Base-by-base conservation (phyloP, 1,284 basidiomycete genomes). In the Pyrrhoderma lamaoense region DNA sequence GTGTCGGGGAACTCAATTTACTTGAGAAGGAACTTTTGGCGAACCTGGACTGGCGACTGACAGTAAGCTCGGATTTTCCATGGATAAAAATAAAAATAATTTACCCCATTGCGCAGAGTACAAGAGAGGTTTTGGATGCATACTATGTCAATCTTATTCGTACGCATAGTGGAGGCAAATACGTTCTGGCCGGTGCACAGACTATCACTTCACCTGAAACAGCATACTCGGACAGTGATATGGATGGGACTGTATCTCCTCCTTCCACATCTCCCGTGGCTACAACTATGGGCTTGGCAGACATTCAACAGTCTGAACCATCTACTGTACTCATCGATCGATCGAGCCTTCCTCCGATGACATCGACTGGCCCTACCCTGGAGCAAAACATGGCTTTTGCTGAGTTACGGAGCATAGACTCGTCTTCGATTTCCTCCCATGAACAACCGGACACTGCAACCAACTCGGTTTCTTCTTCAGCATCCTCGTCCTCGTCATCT, bases 1-100 rank as follows among this genome's bases (percentile, higher is more conserved):
- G 89, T 58, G 74, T 92, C 49, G 74, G 76, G 53, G 93, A 97
- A 70, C 81, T 97, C 66, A 94, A 95, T 69, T 74, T 89, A 58
- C 80, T 97, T 56, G 93, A 97, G 71, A 76, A 89, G 63, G 93
- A 96, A 65, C 93, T 97, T 65, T 77, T 96, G 38, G 75, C 76
- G 55, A 84, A 85, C 63, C 91, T 94, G 49, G 89, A 94, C 63
- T 97, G 93, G 93, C 78, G 83, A 58, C 74, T 97, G 59, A 89
- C 83, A 73, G 93, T 95, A 66, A 79, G 91, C 71, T 53, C 57
- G 56, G 48, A 42, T 57, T 53, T 56, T 31, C 55, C 53, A 58
- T 52, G 27, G 11, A 5, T 11, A 31, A 5, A 5, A 31, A 31
- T 5, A 31, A 31, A 5, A 31, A 5, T 5, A 31, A 11, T 31